A percentile compares a stretch with the other conserved stretches of the same genome.
These are phyloP conservation scores for Fusarium palustre DNA, from an alignment of 2,329 filamentous ascomycete species.

Conservation along the genomic window DNA sequence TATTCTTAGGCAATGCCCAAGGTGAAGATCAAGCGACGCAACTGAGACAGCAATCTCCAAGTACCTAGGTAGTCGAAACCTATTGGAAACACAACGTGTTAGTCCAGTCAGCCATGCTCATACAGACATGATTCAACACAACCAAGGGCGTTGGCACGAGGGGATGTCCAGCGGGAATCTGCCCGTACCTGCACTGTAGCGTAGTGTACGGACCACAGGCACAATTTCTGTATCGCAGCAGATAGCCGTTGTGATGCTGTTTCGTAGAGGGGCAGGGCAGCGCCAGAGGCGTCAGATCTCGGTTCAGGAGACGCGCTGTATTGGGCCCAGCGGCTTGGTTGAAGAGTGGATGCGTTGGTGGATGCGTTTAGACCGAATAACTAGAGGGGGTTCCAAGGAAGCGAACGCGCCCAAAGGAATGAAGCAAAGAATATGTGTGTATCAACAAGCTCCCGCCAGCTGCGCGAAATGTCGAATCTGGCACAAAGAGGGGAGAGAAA, in stretches of 20 bases:
- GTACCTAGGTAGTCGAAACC: conserved; percentile 27
- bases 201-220: not conserved
- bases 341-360: conserved; percentile 19
- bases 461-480: conserved; percentile 37
- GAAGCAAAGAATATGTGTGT: conserved; percentile 27
- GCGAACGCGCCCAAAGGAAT: conserved; percentile 24
- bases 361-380: conserved; percentile 2
- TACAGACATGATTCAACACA: conserved; percentile 12
- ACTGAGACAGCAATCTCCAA: conserved; percentile 24
- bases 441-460: conserved; percentile 19
- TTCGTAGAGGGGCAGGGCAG: conserved; percentile 26
- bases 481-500: conserved; percentile 36
- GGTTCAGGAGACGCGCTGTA: conserved; percentile 30
- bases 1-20: conserved; percentile 22
- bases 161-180: conserved; percentile 7
- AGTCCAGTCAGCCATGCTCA: conserved; percentile 12
- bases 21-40: not conserved
- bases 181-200: conserved; percentile 15
- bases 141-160: conserved; percentile 24
- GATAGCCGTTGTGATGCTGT: conserved; percentile 13
- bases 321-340: conserved; percentile 25
- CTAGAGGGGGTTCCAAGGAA: not conserved
- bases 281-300: conserved; percentile 20
- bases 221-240: conserved; percentile 4
- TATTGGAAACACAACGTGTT: conserved; percentile 31